These are phyloP conservation scores for Camellia japonica DNA, from an alignment of 148 eudicot species.

Conservation along the genomic window DNA sequence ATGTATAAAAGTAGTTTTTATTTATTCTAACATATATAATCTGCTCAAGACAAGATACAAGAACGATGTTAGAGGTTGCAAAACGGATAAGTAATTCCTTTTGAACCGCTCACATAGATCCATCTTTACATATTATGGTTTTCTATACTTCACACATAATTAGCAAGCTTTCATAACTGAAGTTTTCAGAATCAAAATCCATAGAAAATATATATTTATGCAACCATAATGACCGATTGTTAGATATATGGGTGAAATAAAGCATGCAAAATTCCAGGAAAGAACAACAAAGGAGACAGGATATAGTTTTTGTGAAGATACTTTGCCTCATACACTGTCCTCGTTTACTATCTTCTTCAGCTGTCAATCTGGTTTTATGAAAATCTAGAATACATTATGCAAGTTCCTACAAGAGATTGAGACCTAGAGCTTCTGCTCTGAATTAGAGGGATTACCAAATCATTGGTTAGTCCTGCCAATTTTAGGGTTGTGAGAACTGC, in stretches of 20 bases:
- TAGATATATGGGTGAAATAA: too few relatives aligned
- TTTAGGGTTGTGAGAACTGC: neutral
- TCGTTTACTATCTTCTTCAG: neutral
- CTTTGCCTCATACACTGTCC: neutral
- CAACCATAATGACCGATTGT: neutral
- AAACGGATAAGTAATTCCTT: too few relatives aligned
- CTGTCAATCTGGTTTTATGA: conserved; percentile 4
- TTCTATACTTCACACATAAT: neutral
- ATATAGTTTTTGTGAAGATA: neutral
- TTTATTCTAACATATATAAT: neutral
- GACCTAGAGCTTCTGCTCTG: neutral
- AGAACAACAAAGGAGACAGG: neutral
- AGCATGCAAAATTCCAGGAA: neutral
- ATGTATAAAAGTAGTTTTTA: neutral
- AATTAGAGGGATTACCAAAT: neutral
- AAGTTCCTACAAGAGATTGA: neutral
- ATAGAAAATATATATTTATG: neutral
- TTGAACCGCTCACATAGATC: too few relatives aligned
- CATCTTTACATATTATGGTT: too few relatives aligned
- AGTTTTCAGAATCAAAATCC: neutral
- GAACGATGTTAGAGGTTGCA: too few relatives aligned
- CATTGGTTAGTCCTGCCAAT: conserved; percentile 1
- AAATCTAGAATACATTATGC: neutral
- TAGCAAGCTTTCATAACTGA: neutral
- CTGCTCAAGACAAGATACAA: neutral